Evolutionary conservation across 345 rosid genomes (phyloP).

Genomic region (Theobroma cacao): DNA sequence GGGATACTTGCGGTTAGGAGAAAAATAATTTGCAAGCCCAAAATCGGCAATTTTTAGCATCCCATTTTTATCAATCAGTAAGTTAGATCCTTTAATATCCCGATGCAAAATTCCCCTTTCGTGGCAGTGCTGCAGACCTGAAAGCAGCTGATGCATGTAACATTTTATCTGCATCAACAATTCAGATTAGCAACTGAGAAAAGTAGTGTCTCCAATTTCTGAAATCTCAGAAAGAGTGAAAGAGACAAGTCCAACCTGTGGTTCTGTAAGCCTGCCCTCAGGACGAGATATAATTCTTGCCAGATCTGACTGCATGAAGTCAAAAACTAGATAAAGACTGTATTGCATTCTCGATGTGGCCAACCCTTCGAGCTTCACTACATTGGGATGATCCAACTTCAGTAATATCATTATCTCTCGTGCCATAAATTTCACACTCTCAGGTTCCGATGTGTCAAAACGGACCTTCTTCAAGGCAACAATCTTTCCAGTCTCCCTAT

Average conservation of each 20-base stretch:
- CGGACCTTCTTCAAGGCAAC: constrained; percentile 83
- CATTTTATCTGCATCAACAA: constrained; percentile 46
- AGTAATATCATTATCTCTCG: constrained; percentile 58
- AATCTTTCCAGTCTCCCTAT: constrained; percentile 60
- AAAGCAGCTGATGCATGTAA: constrained; percentile 61
- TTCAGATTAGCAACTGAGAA: constrained; percentile 1
- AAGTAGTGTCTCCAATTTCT: background rate
- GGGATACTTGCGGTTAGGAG: constrained; percentile 33
- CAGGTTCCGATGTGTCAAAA: constrained; percentile 67
- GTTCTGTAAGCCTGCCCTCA: constrained; percentile 51
- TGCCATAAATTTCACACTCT: constrained; percentile 77
- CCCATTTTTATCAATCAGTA: constrained; percentile 53
- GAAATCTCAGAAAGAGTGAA: background rate
- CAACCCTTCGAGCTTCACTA: constrained; percentile 66
- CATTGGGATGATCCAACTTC: constrained; percentile 72
- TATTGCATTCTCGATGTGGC: constrained; percentile 76
- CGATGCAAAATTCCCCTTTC: constrained; percentile 58
- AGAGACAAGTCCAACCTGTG: constrained; percentile 39
- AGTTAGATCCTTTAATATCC: constrained; percentile 63
- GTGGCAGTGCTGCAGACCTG: constrained; percentile 60
- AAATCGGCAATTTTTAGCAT: constrained; percentile 61
- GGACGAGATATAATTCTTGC: constrained; percentile 42
- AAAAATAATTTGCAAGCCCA: constrained; percentile 54
- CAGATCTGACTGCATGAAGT: constrained; percentile 61
- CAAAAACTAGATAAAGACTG: constrained; percentile 67